phyloP scores from a whole-genome alignment of 139 green algal species.

The Micractinium conductrix region DNA sequence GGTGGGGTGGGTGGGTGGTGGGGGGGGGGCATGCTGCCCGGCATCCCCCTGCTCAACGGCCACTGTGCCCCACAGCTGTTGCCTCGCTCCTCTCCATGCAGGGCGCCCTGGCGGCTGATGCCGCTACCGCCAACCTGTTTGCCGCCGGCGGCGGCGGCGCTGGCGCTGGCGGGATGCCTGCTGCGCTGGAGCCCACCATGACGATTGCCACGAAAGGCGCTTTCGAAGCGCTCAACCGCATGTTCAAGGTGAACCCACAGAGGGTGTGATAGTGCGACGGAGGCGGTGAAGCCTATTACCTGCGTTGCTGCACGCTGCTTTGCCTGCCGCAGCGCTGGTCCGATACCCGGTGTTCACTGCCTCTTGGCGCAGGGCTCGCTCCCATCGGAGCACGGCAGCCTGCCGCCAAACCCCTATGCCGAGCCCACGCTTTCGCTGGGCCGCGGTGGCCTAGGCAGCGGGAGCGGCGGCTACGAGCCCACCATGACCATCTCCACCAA shows the following conservation, averaged over 20 bases:
- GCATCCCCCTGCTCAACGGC: background rate
- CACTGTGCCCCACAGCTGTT: background rate
- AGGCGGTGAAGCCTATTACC: too few relatives aligned
- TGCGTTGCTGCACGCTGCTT: too few relatives aligned
- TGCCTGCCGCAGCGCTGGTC: background rate
- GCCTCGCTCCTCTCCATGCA: background rate
- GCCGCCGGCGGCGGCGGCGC: background rate
- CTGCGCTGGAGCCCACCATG: slow-evolving; percentile 39
- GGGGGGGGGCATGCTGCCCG: background rate
- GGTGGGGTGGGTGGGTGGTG: background rate
- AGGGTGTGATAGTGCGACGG: too few relatives aligned
- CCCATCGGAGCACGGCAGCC: slow-evolving; percentile 16
- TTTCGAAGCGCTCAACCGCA: slow-evolving; percentile 67
- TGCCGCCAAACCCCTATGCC: slow-evolving; percentile 24
- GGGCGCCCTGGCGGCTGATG: background rate
- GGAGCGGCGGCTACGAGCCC: slow-evolving; percentile 14
- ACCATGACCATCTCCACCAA: slow-evolving; percentile 69
- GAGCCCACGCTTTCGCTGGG: slow-evolving; percentile 11
- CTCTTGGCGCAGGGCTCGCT: slow-evolving; percentile 19
- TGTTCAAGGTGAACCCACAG: slow-evolving; percentile 69
- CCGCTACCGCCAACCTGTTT: background rate
- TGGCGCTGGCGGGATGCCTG: background rate
- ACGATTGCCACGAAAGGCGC: slow-evolving; percentile 71
- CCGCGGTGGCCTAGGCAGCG: background rate
- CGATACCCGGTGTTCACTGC: background rate